These are phyloP conservation scores for Cryptomeria japonica DNA, from an alignment of 75 land plant genomes.

Conservation along the genomic window DNA sequence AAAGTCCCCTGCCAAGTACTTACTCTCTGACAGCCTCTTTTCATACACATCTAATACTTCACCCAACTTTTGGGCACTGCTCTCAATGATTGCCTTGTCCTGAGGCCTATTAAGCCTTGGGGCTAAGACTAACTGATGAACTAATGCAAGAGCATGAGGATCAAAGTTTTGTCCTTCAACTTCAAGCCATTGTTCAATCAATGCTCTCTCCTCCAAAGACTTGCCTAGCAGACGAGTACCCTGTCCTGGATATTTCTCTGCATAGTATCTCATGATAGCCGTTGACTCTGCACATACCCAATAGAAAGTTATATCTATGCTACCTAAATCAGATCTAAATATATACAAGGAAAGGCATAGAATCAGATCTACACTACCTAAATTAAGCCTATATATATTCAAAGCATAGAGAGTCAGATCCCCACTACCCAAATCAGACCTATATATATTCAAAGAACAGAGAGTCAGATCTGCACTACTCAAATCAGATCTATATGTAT, in stretches of 20 bases:
- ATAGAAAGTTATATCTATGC: no score
- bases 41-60: conserved; percentile 18
- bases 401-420: no score
- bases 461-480: no score
- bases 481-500: no score
- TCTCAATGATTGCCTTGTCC: conserved; percentile 29
- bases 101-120: conserved; percentile 15
- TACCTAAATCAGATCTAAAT: no score
- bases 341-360: no score
- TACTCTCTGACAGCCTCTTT: not conserved
- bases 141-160: conserved; percentile 32
- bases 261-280: no score
- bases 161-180: conserved; percentile 51
- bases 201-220: conserved; percentile 32
- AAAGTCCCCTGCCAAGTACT: not conserved
- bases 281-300: not conserved
- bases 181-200: conserved; percentile 74
- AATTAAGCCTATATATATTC: no score
- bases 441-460: no score
- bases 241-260: no score
- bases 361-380: no score
- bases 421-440: no score
- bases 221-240: conserved; percentile 7
- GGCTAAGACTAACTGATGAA: conserved; percentile 32
- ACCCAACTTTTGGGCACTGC: conserved; percentile 39